Percentiles rank a stretch among this genome's conserved stretches.
These are phyloP conservation scores for Penicillium decumbens DNA, from an alignment of 2,329 filamentous ascomycete genomes.

Conservation along the genomic window DNA sequence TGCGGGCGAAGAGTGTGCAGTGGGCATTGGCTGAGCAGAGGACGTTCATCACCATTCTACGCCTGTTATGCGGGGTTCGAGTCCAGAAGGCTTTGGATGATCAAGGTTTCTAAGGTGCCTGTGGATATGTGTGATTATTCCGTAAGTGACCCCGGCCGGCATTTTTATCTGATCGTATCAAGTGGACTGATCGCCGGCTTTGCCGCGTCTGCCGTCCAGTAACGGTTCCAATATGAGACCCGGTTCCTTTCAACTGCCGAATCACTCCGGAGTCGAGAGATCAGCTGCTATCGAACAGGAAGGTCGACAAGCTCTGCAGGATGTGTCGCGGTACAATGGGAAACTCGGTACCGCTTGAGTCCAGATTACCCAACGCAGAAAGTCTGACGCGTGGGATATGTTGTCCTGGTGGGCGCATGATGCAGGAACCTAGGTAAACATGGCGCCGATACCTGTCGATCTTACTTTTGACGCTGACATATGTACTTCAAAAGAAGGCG, in stretches of 20 bases:
- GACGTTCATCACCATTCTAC: slow-evolving; percentile 55
- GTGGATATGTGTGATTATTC: too few relatives aligned
- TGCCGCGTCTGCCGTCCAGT: slow-evolving; percentile 24
- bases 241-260: slow-evolving; percentile 50
- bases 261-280: slow-evolving; percentile 51
- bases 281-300: slow-evolving; percentile 52
- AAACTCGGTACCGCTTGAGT: slow-evolving; percentile 56
- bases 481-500: neutral
- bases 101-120: slow-evolving; percentile 46
- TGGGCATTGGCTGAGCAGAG: slow-evolving; percentile 58
- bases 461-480: neutral
- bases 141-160: slow-evolving; percentile 36
- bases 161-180: neutral
- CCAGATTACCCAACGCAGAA: slow-evolving; percentile 45
- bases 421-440: neutral
- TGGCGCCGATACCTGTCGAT: neutral
- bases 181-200: slow-evolving; percentile 7
- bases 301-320: slow-evolving; percentile 49
- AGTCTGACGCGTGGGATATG: slow-evolving; percentile 1
- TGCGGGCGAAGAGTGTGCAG: slow-evolving; percentile 55
- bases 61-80: slow-evolving; percentile 56
- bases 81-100: too few relatives aligned
- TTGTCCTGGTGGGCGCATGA: neutral
- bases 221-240: slow-evolving; percentile 59
- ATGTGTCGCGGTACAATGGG: slow-evolving; percentile 53